Percentiles rank a stretch among this genome's conserved stretches.
Evolutionary conservation across 306 rosid genomes (phyloP).

Genomic region (Vigna unguiculata): DNA sequence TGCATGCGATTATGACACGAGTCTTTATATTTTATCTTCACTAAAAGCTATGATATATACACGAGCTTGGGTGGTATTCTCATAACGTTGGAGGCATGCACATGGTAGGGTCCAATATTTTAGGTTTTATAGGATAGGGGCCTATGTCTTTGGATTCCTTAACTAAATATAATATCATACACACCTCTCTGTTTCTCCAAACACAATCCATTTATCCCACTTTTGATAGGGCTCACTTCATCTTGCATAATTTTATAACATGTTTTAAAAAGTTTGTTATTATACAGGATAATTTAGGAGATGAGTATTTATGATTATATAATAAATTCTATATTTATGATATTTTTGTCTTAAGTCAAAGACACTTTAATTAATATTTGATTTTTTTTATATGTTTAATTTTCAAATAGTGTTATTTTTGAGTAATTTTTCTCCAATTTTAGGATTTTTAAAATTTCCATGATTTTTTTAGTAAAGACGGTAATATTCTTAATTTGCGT

Average conservation of each 20-base stretch:
- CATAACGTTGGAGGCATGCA: slow-evolving; percentile 35
- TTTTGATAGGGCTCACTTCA: neutral
- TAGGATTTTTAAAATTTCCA: no score
- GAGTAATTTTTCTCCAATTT: no score
- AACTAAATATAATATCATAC: neutral
- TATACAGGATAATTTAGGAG: no score
- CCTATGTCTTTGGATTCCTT: slow-evolving; percentile 4
- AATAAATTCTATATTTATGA: no score
- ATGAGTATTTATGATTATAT: no score
- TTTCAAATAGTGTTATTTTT: no score
- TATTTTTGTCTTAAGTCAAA: no score
- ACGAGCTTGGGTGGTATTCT: neutral
- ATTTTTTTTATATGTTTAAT: no score
- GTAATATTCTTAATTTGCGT: no score
- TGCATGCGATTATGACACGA: slow-evolving; percentile 44
- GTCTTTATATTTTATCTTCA: slow-evolving; percentile 37
- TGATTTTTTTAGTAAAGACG: no score
- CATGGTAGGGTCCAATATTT: slow-evolving; percentile 49
- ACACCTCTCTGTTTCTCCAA: slow-evolving; percentile 10
- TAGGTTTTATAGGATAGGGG: slow-evolving; percentile 1
- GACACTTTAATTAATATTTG: no score
- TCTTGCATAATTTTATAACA: slow-evolving; percentile 10
- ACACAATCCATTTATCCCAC: slow-evolving; percentile 14
- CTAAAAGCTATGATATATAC: slow-evolving; percentile 21
- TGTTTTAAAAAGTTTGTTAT: no score